These are phyloP conservation scores for Russula lepida DNA, from an alignment of 768 basidiomycete species.

Conservation along the genomic window DNA sequence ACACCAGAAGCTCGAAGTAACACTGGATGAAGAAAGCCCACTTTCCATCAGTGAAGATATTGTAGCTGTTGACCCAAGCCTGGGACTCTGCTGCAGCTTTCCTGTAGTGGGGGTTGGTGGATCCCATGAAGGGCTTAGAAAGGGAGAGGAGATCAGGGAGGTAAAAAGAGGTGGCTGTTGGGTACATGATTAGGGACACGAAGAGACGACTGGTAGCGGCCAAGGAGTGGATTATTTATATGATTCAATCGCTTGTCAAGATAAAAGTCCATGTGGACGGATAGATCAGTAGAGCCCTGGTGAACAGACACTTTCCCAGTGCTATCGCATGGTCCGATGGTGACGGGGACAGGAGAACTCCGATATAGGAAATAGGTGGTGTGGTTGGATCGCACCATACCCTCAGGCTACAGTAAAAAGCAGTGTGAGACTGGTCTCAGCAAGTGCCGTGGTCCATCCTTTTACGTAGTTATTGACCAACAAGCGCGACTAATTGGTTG, in stretches of 20 bases:
- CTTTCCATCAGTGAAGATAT: conserved; percentile 53
- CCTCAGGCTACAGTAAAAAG: too few species aligned
- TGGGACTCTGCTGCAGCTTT: conserved; percentile 51
- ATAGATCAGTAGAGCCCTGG: background rate
- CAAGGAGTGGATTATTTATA: background rate
- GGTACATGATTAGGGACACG: background rate
- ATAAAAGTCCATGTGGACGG: background rate
- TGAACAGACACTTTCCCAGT: background rate
- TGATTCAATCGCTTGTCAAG: background rate
- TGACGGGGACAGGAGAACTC: background rate
- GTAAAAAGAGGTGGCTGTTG: conserved; percentile 31
- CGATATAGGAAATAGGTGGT: background rate
- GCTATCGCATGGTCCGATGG: background rate
- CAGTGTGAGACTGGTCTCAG: too few species aligned
- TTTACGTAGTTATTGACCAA: too few species aligned
- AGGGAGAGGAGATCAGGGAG: conserved; percentile 50
- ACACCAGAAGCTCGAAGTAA: conserved; percentile 54
- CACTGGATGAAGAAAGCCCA: conserved; percentile 57
- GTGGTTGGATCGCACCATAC: background rate
- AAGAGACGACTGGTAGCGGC: background rate
- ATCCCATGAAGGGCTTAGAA: conserved; percentile 38
- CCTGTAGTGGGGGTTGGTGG: conserved; percentile 51
- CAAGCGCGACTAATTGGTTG: too few species aligned
- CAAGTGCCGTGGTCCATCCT: too few species aligned
- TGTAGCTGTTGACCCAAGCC: conserved; percentile 57